These are phyloP conservation scores for Paecilomyces variotii DNA, from an alignment of 2,329 filamentous ascomycete species.

Conservation along the genomic window DNA sequence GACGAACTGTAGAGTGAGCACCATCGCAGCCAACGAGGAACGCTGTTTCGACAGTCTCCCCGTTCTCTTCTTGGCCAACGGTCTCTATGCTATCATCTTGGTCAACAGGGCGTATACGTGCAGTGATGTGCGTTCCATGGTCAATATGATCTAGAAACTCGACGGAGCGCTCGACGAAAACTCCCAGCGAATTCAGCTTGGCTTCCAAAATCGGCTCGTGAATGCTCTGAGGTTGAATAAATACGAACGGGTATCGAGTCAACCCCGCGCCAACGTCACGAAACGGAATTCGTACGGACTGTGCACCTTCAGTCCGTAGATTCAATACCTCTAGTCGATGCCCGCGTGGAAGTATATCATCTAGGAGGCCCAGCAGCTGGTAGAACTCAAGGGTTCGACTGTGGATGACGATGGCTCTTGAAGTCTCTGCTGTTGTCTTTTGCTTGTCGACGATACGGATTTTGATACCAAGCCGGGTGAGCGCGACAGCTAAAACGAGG, in stretches of 20 bases:
- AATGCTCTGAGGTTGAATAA: constrained; percentile 18
- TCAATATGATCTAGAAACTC: constrained; percentile 19
- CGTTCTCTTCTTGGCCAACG: constrained; percentile 12
- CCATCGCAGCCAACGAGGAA: constrained; percentile 49
- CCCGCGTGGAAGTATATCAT: constrained; percentile 29
- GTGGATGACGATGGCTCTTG: constrained; percentile 40
- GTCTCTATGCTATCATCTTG: constrained; percentile 12
- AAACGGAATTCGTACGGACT: constrained; percentile 15
- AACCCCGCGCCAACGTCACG: constrained; percentile 15
- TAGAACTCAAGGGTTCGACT: constrained; percentile 45
- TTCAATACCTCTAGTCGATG: constrained; percentile 31
- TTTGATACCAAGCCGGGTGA: constrained; percentile 39
- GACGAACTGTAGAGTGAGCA: constrained; percentile 42
- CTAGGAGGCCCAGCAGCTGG: constrained; percentile 36
- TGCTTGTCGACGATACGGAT: constrained; percentile 43
- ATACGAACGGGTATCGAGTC: constrained; percentile 23
- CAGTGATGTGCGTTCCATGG: constrained; percentile 14
- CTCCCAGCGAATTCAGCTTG: constrained; percentile 16
- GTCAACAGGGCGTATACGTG: constrained; percentile 7
- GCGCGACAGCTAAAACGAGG: constrained; percentile 38
- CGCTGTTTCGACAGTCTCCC: constrained; percentile 21
- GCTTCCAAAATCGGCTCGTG: constrained; percentile 23
- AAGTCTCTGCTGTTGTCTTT: constrained; percentile 25
- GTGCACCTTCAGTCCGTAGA: constrained; percentile 23
- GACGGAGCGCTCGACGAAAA: constrained; percentile 19